Conservation (phyloP, 257 asterid genomes). For the Pogostemon cablin region DNA sequence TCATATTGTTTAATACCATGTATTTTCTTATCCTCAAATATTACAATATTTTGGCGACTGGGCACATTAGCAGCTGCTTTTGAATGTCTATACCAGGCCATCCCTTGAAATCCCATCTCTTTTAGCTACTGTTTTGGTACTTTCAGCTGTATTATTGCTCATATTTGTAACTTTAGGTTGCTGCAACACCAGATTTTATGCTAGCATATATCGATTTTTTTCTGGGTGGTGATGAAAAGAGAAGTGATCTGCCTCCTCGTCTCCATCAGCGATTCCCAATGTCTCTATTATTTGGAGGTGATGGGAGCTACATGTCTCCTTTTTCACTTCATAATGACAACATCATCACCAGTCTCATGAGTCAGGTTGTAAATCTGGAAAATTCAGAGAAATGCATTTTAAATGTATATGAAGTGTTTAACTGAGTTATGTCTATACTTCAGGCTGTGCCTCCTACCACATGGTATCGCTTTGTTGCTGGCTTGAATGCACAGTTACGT, state of each 20-base stretch:
- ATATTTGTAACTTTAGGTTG: conserved; percentile 62
- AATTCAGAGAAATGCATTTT: conserved; percentile 5
- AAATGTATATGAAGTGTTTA: neutral
- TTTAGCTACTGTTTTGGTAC: conserved; percentile 17
- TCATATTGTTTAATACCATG: neutral
- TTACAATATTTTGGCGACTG: neutral
- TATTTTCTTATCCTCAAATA: neutral
- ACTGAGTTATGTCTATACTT: conserved; percentile 29
- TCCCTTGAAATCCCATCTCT: conserved; percentile 19
- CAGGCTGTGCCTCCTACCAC: conserved; percentile 94
- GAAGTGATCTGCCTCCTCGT: conserved; percentile 90
- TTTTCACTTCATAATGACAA: conserved; percentile 87
- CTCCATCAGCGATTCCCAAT: conserved; percentile 82
- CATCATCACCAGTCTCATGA: conserved; percentile 86
- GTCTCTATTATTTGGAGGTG: conserved; percentile 88
- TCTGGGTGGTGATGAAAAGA: conserved; percentile 98
- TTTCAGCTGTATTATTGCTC: conserved; percentile 27
- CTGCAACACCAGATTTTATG: conserved; percentile 95
- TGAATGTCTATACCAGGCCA: neutral
- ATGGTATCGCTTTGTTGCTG: conserved; percentile 98
- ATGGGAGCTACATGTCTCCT: conserved; percentile 97
- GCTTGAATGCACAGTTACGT: conserved; percentile 92
- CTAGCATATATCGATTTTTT: conserved; percentile 88
- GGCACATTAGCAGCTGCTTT: neutral
- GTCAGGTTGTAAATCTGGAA: conserved; percentile 65